Conservation (phyloP, 805 yeast genomes). For the Kuraishia piskuri region DNA sequence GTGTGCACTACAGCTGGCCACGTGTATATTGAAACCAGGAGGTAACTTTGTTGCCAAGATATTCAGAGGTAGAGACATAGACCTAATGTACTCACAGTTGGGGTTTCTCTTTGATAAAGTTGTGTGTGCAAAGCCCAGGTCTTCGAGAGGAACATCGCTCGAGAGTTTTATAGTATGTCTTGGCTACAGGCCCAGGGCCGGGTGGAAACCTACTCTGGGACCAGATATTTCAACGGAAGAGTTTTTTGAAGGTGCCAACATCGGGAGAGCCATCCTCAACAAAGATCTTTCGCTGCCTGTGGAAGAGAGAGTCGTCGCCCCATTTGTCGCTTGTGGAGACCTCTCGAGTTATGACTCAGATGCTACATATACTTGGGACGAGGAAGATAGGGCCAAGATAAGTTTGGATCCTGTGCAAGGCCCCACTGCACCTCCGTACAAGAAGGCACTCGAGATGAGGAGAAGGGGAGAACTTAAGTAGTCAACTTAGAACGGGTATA, state of each 20-base stretch:
- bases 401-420: conserved; percentile 88
- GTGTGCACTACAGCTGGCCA: conserved; percentile 86
- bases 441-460: conserved; percentile 81
- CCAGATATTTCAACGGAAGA: conserved; percentile 62
- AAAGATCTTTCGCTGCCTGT: conserved; percentile 39
- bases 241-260: conserved; percentile 57
- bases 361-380: conserved; percentile 70
- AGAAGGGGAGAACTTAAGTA: conserved; percentile 52
- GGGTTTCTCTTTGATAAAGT: conserved; percentile 81
- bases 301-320: conserved; percentile 74
- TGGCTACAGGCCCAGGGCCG: conserved; percentile 74
- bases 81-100: conserved; percentile 84
- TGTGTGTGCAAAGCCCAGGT: conserved; percentile 92
- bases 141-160: conserved; percentile 88
- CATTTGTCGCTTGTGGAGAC: conserved; percentile 95
- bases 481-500: not conserved
- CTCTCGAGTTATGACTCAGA: conserved; percentile 84
- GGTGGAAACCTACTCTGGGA: conserved; percentile 67
- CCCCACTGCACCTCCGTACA: conserved; percentile 97
- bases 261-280: conserved; percentile 44
- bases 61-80: conserved; percentile 93
- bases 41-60: conserved; percentile 95
- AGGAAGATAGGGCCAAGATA: conserved; percentile 25
- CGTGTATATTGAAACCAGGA: conserved; percentile 80
- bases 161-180: conserved; percentile 92